Evolutionary conservation across 495 filamentous ascomycete species (phyloP).

Genomic region (Penicillium diatomitis): DNA sequence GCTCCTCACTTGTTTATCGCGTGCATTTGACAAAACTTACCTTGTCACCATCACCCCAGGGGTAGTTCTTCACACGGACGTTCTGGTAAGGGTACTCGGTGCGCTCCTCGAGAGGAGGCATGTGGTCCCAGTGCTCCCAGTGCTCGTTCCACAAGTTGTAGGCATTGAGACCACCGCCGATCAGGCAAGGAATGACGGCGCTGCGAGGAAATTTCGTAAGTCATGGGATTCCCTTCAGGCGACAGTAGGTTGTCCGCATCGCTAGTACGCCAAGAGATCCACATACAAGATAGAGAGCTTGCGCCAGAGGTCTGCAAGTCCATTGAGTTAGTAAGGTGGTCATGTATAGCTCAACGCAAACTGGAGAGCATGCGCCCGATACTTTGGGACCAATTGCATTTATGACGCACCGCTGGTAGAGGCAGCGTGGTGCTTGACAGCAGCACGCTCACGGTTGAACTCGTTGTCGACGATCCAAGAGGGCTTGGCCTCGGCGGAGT

Average conservation of each 20-base stretch:
- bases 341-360: neutral
- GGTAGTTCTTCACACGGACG: slow-evolving; percentile 80
- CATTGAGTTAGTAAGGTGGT: slow-evolving; percentile 25
- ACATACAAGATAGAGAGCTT: slow-evolving; percentile 88
- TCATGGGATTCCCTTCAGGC: neutral
- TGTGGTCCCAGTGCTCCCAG: slow-evolving; percentile 88
- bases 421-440: slow-evolving; percentile 78
- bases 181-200: slow-evolving; percentile 57
- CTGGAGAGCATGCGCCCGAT: neutral
- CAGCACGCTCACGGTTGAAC: slow-evolving; percentile 78
- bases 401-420: slow-evolving; percentile 60
- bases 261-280: slow-evolving; percentile 3
- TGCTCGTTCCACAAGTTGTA: slow-evolving; percentile 88
- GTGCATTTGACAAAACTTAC: slow-evolving; percentile 32
- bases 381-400: neutral
- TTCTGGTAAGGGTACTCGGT: slow-evolving; percentile 90
- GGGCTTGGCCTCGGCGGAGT: slow-evolving; percentile 43
- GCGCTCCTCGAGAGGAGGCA: slow-evolving; percentile 80
- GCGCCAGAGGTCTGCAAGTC: slow-evolving; percentile 70
- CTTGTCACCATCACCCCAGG: slow-evolving; percentile 91
- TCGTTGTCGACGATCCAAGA: slow-evolving; percentile 60
- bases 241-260: neutral
- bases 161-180: slow-evolving; percentile 66
- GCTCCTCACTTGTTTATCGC: neutral
- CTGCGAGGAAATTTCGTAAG: slow-evolving; percentile 31